Evolutionary conservation across 768 basidiomycete genomes (phyloP).

Genomic region (Russula compacta): DNA sequence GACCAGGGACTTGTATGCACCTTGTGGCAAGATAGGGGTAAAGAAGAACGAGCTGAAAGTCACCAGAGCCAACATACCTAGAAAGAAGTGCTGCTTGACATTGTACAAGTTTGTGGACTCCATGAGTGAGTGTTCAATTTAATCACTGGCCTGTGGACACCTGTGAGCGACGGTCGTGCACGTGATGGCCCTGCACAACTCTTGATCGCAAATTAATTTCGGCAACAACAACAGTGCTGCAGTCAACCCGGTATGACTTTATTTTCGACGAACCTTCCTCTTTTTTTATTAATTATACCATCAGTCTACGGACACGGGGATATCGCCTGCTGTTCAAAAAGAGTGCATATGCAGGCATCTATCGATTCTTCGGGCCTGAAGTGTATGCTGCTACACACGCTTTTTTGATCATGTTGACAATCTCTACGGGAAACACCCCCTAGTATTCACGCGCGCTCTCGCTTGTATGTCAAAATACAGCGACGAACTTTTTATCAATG

Average conservation of each 20-base stretch:
- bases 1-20: constrained; percentile 60
- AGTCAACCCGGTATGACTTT: neutral
- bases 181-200: neutral
- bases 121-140: constrained; percentile 27
- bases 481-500: constrained; percentile 67
- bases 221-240: too few relatives aligned
- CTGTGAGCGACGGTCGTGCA: neutral
- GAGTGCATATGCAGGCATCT: constrained; percentile 53
- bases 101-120: constrained; percentile 57
- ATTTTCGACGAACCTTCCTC: neutral
- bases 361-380: constrained; percentile 49
- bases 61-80: constrained; percentile 36
- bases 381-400: constrained; percentile 27
- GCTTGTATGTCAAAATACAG: constrained; percentile 75
- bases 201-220: neutral
- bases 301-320: neutral
- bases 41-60: neutral
- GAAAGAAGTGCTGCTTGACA: constrained; percentile 66
- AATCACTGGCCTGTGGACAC: neutral
- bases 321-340: neutral
- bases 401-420: neutral
- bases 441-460: constrained; percentile 69
- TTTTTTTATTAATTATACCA: neutral
- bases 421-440: neutral
- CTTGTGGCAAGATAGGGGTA: constrained; percentile 25